These are phyloP conservation scores for Apiospora malaysiana DNA, from an alignment of 2,329 filamentous ascomycete genomes.

Conservation along the genomic window DNA sequence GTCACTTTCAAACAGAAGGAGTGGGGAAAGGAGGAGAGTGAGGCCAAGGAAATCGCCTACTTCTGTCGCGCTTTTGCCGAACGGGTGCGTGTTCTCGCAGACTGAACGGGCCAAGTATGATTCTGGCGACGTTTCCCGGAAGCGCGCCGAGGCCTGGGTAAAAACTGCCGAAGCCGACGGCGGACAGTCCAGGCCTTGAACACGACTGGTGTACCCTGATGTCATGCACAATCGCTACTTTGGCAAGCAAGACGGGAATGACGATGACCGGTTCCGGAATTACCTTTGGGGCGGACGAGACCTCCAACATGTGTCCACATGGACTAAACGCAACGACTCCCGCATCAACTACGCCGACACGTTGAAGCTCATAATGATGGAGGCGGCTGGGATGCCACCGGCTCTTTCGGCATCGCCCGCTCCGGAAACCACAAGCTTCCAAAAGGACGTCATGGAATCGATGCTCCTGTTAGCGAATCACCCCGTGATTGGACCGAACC, in stretches of 20 bases:
- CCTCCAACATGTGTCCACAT: background rate
- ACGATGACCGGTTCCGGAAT: conserved; percentile 17
- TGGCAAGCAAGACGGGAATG: background rate
- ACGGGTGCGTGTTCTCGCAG: background rate
- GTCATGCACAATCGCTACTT: background rate
- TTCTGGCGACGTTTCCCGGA: background rate
- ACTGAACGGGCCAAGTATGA: conserved; percentile 10
- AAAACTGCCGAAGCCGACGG: background rate
- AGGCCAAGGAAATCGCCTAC: conserved; percentile 18
- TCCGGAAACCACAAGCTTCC: background rate
- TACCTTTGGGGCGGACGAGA: background rate
- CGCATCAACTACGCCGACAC: background rate
- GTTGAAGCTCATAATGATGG: conserved; percentile 18
- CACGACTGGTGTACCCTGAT: background rate
- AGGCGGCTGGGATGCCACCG: background rate
- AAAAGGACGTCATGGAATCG: conserved; percentile 1
- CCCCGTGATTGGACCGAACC: background rate
- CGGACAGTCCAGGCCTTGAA: background rate
- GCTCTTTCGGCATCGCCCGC: background rate
- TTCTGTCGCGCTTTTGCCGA: conserved; percentile 15
- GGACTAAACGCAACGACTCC: background rate
- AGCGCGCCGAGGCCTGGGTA: conserved; percentile 14
- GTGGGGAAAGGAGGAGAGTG: background rate
- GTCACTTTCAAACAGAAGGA: background rate
- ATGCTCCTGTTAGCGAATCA: conserved; percentile 14